Evolutionary conservation across 148 eudicot genomes (phyloP).

Genomic region (Suaeda aralocaspica): DNA sequence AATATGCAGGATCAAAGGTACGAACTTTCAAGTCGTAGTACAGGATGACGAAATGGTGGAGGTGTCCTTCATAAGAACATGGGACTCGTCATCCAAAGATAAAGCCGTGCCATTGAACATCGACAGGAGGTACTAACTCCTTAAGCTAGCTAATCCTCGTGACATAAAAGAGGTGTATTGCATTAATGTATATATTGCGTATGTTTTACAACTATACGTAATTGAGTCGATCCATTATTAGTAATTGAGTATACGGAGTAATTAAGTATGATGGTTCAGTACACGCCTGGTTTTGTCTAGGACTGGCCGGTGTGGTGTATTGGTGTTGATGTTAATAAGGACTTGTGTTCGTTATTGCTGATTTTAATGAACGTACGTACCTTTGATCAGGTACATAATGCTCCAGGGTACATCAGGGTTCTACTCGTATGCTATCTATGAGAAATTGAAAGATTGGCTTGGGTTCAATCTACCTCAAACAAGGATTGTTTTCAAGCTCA

Average conservation of each 20-base stretch:
- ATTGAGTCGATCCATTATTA: no score
- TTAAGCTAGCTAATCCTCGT: background rate
- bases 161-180: no score
- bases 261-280: no score
- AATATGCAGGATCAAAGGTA: slow-evolving; percentile 56
- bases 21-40: slow-evolving; percentile 51
- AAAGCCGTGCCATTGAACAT: slow-evolving; percentile 68
- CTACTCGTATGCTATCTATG: slow-evolving; percentile 38
- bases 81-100: slow-evolving; percentile 61
- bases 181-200: no score
- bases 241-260: no score
- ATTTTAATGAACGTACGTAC: no score
- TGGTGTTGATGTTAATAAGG: no score
- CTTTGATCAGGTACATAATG: slow-evolving; percentile 39
- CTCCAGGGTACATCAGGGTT: slow-evolving; percentile 42
- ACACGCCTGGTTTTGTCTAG: no score
- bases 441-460: slow-evolving; percentile 62
- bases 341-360: no score
- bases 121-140: slow-evolving; percentile 65
- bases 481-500: slow-evolving; percentile 78
- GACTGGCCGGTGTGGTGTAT: no score
- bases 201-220: no score
- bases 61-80: slow-evolving; percentile 73
- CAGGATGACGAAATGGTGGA: slow-evolving; percentile 72
- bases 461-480: slow-evolving; percentile 75